Base-by-base conservation (phyloP, 345 rosid genomes). In the Crucihimalaya himalaica region DNA sequence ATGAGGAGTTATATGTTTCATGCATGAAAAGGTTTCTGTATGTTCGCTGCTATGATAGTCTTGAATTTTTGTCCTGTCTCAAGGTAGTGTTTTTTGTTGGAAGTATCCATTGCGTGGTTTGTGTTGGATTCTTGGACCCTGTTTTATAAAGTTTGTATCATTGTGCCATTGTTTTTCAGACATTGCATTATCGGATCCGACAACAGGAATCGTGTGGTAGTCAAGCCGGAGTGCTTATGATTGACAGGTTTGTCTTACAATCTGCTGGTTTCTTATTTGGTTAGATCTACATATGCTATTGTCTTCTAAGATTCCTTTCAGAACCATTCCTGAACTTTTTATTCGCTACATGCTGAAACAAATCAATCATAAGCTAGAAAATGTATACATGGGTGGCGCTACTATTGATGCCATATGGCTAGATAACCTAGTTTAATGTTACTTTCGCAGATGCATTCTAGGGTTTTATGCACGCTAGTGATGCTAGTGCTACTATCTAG, bases 21-120 rank as follows among this genome's bases (percentile, higher is more conserved):
- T 88, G 90, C 79, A 81, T 90, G 98, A 84, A 72, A 62, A 83
- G 84, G 53, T 88, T 92, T 80, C 63, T 82, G 27, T 87, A 86
- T 63, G 76, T 84, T 34, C 86, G 87, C 10, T 92, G 98, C 46
- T 87, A 90, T 37, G 88, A 87, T 68, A 86, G 81, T 73, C 82
- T 74, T 23, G 82, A 92, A 62, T 83, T 92, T 80, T 82, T 92
- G 56, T 84, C 93, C 7, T 77, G 81, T 73, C 88, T 91, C 67
- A 91, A 91, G 94, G 97, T 91, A 63, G 70, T 60, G 50, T 14
- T 42, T 25, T 31, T 21, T 66, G 46, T 71, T 28, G 2, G 2
- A 23, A 35, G 63, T 54, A 48, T 59, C 2, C 6, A 13, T 31
- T 32, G 39, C 59, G 59, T 6, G 42, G 52, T 63, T 55, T 34